Percentiles rank a stretch among this genome's conserved stretches.
Conservation (phyloP, 2,329 filamentous ascomycete species). For the Venturia asperata region DNA sequence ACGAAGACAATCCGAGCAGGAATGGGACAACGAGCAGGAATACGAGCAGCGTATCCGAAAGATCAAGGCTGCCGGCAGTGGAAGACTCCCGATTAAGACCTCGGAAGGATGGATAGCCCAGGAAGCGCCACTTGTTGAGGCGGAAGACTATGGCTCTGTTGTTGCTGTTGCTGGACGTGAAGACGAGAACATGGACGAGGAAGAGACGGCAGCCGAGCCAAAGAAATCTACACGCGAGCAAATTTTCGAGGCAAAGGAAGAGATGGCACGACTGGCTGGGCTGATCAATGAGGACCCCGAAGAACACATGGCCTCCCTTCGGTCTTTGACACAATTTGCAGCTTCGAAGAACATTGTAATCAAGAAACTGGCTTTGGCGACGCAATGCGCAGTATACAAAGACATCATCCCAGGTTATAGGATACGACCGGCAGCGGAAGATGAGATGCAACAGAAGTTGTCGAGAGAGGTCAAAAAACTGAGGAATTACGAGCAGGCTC, state of each 20-base stretch:
- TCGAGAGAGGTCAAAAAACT: conserved; percentile 86
- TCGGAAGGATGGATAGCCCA: conserved; percentile 66
- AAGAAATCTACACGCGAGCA: conserved; percentile 69
- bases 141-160: conserved; percentile 52
- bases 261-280: conserved; percentile 74
- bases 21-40: conserved; percentile 84
- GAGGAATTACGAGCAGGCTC: conserved; percentile 76
- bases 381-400: conserved; percentile 86
- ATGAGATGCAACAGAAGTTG: conserved; percentile 67
- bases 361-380: conserved; percentile 76
- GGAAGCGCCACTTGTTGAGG: conserved; percentile 44
- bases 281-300: conserved; percentile 88
- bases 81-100: conserved; percentile 78
- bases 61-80: conserved; percentile 69
- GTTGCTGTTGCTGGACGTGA: conserved; percentile 48
- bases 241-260: conserved; percentile 81
- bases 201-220: conserved; percentile 43
- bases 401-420: conserved; percentile 95
- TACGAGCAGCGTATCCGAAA: conserved; percentile 79
- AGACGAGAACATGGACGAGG: conserved; percentile 39
- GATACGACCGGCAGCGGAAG: conserved; percentile 74
- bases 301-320: conserved; percentile 75
- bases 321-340: conserved; percentile 66
- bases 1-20: background rate
- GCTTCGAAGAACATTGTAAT: conserved; percentile 64